Evolutionary conservation across 2,329 filamentous ascomycete genomes (phyloP).

Genomic region (Xylaria hypoxylon): DNA sequence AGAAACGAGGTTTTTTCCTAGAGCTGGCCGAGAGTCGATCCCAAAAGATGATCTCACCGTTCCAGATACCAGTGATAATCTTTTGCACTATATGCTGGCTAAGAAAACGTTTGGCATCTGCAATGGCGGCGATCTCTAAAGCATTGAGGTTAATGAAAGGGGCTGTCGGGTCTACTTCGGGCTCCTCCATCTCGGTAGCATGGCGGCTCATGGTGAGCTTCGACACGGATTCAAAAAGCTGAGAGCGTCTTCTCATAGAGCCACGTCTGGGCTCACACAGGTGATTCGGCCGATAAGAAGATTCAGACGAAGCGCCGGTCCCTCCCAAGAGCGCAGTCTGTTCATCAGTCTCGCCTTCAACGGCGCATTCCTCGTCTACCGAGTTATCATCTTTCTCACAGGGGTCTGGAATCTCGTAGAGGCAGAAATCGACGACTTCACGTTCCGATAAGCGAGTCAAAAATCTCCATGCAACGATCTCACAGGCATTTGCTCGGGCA

Average conservation of each 20-base stretch:
- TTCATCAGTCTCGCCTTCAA: constrained; percentile 61
- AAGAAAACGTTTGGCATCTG: constrained; percentile 78
- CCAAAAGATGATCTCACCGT: constrained; percentile 81
- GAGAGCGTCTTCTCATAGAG: constrained; percentile 61
- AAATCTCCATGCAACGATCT: constrained; percentile 85
- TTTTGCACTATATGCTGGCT: constrained; percentile 77
- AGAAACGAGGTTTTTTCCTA: constrained; percentile 73
- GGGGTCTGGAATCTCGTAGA: constrained; percentile 74
- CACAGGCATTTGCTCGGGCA: constrained; percentile 78
- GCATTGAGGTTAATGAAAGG: constrained; percentile 85
- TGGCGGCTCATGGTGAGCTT: constrained; percentile 64
- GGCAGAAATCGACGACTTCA: constrained; percentile 79
- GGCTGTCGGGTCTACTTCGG: constrained; percentile 72
- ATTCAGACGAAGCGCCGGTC: constrained; percentile 36
- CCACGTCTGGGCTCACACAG: constrained; percentile 50
- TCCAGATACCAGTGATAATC: constrained; percentile 78
- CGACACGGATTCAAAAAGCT: constrained; percentile 66
- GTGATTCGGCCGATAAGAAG: constrained; percentile 39
- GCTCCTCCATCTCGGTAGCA: constrained; percentile 57
- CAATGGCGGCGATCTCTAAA: constrained; percentile 78
- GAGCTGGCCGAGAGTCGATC: constrained; percentile 72
- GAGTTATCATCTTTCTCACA: constrained; percentile 42
- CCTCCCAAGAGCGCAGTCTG: constrained; percentile 58
- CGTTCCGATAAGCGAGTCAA: constrained; percentile 76
- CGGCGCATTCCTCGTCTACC: constrained; percentile 44